Conservation (phyloP, 169 alveolate species). For the Cryptosporidium canis region DNA sequence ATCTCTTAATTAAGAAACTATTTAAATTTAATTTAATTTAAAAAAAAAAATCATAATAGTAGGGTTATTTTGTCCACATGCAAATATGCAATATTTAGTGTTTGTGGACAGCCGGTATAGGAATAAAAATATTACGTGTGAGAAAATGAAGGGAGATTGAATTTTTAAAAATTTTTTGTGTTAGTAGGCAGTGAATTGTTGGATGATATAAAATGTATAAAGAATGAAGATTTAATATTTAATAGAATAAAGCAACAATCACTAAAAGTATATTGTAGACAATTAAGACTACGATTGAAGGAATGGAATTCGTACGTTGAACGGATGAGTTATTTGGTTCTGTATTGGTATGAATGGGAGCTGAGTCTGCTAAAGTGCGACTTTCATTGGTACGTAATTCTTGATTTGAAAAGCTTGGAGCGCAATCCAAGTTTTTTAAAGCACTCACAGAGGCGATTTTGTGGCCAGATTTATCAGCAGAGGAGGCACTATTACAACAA, state of each 20-base stretch:
- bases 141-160: no score
- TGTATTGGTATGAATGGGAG: neutral
- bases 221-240: neutral
- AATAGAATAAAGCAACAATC: neutral
- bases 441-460: neutral
- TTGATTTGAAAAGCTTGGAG: neutral
- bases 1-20: no score
- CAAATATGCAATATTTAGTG: neutral
- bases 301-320: neutral
- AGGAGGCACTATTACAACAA: neutral
- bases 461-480: neutral
- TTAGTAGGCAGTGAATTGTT: neutral
- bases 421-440: neutral
- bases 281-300: neutral
- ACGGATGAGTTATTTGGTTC: neutral
- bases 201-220: neutral
- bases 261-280: neutral
- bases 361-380: neutral
- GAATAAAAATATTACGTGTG: neutral
- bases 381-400: neutral
- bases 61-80: neutral
- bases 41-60: neutral
- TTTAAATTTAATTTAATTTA: no score
- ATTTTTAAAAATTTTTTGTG: no score
- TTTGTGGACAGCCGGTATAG: constrained; percentile 1